Evolutionary conservation across 2,329 filamentous ascomycete species (phyloP).

Genomic region (Penicillium sp.): DNA sequence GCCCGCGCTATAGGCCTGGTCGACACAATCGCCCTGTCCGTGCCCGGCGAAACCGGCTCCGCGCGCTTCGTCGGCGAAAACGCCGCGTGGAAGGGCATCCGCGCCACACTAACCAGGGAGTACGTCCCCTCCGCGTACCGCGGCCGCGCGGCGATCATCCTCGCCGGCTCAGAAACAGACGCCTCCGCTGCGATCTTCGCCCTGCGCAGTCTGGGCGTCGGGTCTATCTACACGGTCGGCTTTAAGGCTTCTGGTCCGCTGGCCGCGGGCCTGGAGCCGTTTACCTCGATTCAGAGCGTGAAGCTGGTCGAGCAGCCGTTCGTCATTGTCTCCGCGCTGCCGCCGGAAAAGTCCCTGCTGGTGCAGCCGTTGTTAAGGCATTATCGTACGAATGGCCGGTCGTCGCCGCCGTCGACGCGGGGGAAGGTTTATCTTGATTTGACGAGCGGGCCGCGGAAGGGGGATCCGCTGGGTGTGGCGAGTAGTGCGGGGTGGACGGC

Average conservation of each 20-base stretch:
- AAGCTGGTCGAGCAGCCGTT: constrained; percentile 79
- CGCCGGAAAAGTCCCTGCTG: constrained; percentile 74
- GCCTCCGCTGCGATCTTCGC: constrained; percentile 79
- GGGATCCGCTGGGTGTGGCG: constrained; percentile 69
- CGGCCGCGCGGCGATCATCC: constrained; percentile 71
- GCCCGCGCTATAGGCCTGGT: constrained; percentile 77
- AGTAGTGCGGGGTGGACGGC: constrained; percentile 75
- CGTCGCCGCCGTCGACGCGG: constrained; percentile 38
- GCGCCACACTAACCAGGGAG: constrained; percentile 77
- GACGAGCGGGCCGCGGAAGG: constrained; percentile 67
- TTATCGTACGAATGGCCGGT: constrained; percentile 55
- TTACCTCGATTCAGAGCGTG: constrained; percentile 73
- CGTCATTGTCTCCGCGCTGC: constrained; percentile 76
- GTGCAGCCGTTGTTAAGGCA: constrained; percentile 77
- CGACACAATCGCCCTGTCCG: constrained; percentile 73
- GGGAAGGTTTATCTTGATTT: constrained; percentile 79
- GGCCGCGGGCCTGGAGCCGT: constrained; percentile 65
- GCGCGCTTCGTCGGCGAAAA: constrained; percentile 72
- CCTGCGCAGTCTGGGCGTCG: constrained; percentile 71
- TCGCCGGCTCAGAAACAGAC: constrained; percentile 72
- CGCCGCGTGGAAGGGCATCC: constrained; percentile 81
- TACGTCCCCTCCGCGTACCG: constrained; percentile 81
- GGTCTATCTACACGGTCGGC: constrained; percentile 80
- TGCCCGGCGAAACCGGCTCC: constrained; percentile 26
- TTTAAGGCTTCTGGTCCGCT: constrained; percentile 65